Conservation (phyloP, 441 rosid species). For the California macrophylla region DNA sequence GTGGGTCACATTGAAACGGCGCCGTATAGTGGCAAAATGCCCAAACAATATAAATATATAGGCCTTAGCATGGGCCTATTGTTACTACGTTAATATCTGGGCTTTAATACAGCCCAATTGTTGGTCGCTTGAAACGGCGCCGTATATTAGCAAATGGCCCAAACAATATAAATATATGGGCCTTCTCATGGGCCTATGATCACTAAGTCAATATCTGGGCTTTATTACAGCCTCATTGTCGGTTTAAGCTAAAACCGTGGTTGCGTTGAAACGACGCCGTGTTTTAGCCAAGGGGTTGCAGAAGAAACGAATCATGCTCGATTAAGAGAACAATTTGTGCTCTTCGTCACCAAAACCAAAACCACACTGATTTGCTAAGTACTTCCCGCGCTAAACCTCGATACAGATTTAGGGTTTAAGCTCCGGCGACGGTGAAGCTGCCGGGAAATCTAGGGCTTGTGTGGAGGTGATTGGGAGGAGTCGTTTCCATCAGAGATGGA, state of each 20-base stretch:
- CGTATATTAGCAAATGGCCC: too few species aligned
- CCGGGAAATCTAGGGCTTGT: neutral
- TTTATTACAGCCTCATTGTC: neutral
- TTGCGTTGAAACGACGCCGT: neutral
- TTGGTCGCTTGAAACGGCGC: too few species aligned
- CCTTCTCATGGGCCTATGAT: too few species aligned
- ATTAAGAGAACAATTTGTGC: neutral
- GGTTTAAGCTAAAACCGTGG: neutral
- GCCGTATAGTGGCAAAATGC: neutral
- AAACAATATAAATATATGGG: too few species aligned
- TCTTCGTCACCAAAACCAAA: neutral
- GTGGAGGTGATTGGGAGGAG: neutral
- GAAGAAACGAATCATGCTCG: neutral
- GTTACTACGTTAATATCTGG: too few species aligned
- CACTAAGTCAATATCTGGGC: too few species aligned
- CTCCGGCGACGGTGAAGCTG: neutral
- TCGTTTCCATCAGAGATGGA: slow-evolving; percentile 27
- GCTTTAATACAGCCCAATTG: too few species aligned
- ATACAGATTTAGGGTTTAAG: neutral
- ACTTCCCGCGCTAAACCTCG: slow-evolving; percentile 4
- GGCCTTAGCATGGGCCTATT: too few species aligned
- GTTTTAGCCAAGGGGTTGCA: neutral
- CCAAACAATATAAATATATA: too few species aligned
- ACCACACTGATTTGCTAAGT: neutral
- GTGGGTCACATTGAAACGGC: neutral